phyloP scores from a whole-genome alignment of 177 flowering plant species.

The Vitis hybrid region DNA sequence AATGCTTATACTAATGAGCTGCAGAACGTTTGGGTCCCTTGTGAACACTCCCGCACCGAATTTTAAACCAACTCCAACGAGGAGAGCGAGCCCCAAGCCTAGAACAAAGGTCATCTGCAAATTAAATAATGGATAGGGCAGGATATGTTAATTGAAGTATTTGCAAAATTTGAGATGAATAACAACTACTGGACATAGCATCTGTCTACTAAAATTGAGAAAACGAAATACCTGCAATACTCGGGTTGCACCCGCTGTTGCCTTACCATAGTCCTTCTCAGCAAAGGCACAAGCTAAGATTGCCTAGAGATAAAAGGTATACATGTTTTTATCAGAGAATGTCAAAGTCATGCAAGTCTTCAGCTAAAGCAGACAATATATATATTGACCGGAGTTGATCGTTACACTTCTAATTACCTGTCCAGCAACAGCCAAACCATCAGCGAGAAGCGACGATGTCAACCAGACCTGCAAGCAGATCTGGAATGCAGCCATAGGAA shows the following conservation, averaged over 20 bases:
- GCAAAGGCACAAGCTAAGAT: constrained; percentile 69
- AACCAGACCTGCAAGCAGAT: constrained; percentile 91
- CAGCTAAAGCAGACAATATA: no score
- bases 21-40: constrained; percentile 35
- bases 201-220: background rate
- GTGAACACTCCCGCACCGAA: constrained; percentile 43
- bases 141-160: no score
- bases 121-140: background rate
- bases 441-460: constrained; percentile 91
- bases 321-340: no score
- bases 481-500: constrained; percentile 95
- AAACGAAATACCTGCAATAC: constrained; percentile 36
- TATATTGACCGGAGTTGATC: background rate
- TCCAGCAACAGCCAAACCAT: constrained; percentile 94
- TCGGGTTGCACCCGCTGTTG: constrained; percentile 35
- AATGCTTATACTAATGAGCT: constrained; percentile 36
- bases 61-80: constrained; percentile 39
- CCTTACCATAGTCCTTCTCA: constrained; percentile 56
- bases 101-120: constrained; percentile 48
- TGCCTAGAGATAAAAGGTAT: constrained; percentile 31
- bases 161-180: no score
- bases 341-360: no score
- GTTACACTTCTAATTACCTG: constrained; percentile 49
- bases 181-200: no score
- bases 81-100: constrained; percentile 34